A percentile compares a stretch with the other conserved stretches of the same genome.
Evolutionary conservation across 345 rosid species (phyloP).

Genomic region (Dipteronia dyeriana): DNA sequence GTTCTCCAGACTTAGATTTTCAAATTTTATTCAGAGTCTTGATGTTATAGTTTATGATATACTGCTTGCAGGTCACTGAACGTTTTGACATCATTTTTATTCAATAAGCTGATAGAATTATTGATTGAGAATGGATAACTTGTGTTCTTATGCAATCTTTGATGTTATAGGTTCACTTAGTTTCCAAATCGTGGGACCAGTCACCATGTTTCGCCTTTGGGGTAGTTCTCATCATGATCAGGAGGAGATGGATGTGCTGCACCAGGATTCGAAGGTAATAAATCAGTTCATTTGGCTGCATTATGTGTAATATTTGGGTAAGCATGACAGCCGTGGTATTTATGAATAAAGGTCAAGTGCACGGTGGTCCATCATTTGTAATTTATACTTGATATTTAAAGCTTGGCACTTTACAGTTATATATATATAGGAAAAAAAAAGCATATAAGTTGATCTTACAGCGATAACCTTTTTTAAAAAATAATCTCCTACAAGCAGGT

Average conservation of each 20-base stretch:
- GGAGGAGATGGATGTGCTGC: conserved; percentile 49
- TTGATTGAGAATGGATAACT: background rate
- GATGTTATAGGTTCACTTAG: conserved; percentile 22
- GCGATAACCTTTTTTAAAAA: background rate
- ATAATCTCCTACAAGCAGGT: conserved; percentile 37
- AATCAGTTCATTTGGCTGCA: background rate
- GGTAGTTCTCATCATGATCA: conserved; percentile 44
- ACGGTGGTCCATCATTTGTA: background rate
- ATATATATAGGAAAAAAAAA: background rate
- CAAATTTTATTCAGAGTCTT: background rate
- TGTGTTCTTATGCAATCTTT: conserved; percentile 1
- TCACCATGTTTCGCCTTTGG: conserved; percentile 70
- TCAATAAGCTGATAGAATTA: background rate
- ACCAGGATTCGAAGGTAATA: conserved; percentile 63
- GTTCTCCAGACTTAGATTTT: background rate
- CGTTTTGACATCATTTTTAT: background rate
- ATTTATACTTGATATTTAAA: background rate
- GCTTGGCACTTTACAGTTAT: background rate
- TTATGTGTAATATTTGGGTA: background rate
- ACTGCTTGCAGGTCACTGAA: background rate
- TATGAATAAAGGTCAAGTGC: background rate
- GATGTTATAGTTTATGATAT: background rate
- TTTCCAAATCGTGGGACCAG: conserved; percentile 24
- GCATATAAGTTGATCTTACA: background rate
- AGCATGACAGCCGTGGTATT: background rate